Conservation (phyloP, 2,329 filamentous ascomycete species). For the Biscogniauxia sp. region DNA sequence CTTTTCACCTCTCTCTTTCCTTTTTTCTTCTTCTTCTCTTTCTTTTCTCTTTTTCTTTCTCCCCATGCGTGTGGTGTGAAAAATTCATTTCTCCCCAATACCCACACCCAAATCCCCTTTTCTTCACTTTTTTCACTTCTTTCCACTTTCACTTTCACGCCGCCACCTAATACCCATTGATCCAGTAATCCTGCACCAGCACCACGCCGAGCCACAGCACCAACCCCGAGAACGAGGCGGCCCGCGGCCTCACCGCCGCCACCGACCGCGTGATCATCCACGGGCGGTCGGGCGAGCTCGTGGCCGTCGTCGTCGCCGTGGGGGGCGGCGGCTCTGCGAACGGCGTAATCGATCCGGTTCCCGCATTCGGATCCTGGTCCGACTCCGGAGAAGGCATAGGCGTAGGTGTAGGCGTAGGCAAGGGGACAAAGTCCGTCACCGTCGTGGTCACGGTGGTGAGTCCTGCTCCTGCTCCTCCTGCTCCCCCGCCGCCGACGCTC, state of each 20-base stretch:
- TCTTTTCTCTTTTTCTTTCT: not conserved
- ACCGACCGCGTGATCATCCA: conserved; percentile 25
- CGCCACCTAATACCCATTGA: conserved; percentile 26
- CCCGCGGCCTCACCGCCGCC: conserved; percentile 8
- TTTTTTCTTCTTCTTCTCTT: not conserved
- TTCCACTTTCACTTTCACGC: too few species aligned
- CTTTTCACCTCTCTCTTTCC: too few species aligned
- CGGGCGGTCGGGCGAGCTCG: conserved; percentile 20
- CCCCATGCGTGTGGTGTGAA: too few species aligned
- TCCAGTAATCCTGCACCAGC: conserved; percentile 27
- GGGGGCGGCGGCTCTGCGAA: conserved; percentile 15
- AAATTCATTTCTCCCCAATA: too few species aligned
- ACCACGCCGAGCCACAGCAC: conserved; percentile 25
- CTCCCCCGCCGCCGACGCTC: conserved; percentile 18
- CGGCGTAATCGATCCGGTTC: conserved; percentile 12
- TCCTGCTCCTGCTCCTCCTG: too few species aligned
- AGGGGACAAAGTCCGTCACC: conserved; percentile 12
- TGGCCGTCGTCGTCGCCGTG: conserved; percentile 3
- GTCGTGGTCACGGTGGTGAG: conserved; percentile 25
- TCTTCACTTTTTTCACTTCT: too few species aligned
- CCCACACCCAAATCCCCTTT: not conserved
- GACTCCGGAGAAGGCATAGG: not conserved
- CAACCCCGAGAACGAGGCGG: conserved; percentile 24
- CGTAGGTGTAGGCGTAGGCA: conserved; percentile 15
- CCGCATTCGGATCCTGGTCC: not conserved